Base-by-base conservation (phyloP, 208 protist species). In the Eutreptiella sp. region DNA sequence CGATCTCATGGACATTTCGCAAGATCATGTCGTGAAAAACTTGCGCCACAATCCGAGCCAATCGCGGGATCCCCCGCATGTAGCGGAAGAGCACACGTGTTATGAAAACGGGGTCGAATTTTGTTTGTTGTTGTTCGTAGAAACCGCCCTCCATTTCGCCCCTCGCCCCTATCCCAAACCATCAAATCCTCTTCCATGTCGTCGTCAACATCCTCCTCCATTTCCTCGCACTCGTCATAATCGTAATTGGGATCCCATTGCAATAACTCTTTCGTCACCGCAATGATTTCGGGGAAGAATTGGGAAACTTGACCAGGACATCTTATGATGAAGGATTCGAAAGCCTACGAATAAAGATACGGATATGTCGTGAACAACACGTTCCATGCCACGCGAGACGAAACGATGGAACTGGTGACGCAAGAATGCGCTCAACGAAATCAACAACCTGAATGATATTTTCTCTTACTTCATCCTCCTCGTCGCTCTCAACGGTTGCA, bases 231-330 rank as follows among this genome's bases (percentile, higher is more conserved):
- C 33, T 75, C 79, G 16, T 71, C 66, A 47, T 88, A 84, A 45
- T 59, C 46, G 53, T 81, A 83, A 50, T 92, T 90, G 45, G 85
- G 85, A 68, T 92, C 85, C 35, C 81, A 85, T 53, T 70, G 70
- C 11, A 89, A 53, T 33, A 73, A 79, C 46, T 81, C 70, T 1
- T 75, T 24, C 2, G 39, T 62, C 16, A 77, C 33, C 11, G 36
- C 50, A 4, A 85, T 52, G 35, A 84, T 77, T 16, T 53, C 33
- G 19, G 34, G 23, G 3, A 89, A 11, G 48, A 75, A 73, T 2
- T 66, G 50, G 1, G 46, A 36, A 0, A 83, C 63, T 34, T 89
- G 67, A 32, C 81, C 77, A 21, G 72, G 63, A 59, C 77, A 88
- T 26, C 72, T 65, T 14, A 77, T 29, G 16, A 87, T 47, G 26